phyloP scores from a whole-genome alignment of 441 rosid species.

The Gossypium laxum region DNA sequence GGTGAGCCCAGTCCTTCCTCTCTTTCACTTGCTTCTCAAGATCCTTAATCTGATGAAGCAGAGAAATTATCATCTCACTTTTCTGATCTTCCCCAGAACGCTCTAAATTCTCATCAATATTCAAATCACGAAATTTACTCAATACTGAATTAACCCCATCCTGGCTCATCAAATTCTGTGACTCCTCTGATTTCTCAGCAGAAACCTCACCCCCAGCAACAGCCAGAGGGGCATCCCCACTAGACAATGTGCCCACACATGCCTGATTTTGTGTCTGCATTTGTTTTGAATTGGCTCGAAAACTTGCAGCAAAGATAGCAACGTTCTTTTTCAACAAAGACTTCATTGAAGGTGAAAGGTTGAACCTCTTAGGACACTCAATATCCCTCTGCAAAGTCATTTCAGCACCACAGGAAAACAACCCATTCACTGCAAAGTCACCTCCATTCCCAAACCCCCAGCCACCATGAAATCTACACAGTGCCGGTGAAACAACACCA shows the following conservation, averaged over 20 bases:
- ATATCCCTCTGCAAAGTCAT: conserved; percentile 52
- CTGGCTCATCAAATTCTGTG: conserved; percentile 31
- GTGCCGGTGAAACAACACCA: conserved; percentile 46
- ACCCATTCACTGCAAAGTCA: conserved; percentile 44
- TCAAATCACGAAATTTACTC: conserved; percentile 63
- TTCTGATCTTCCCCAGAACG: conserved; percentile 47
- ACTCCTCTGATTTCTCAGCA: conserved; percentile 37
- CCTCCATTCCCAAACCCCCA: conserved; percentile 69
- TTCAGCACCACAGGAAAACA: conserved; percentile 36
- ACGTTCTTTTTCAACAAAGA: conserved; percentile 75
- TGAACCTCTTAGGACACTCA: conserved; percentile 73
- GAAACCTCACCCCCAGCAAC: conserved; percentile 24
- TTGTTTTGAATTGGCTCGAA: conserved; percentile 60
- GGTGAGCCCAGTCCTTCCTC: conserved; percentile 86
- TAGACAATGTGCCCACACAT: conserved; percentile 26
- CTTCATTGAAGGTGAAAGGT: conserved; percentile 75
- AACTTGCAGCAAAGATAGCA: conserved; percentile 77
- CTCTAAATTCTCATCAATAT: conserved; percentile 63
- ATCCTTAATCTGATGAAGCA: conserved; percentile 60
- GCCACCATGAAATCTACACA: conserved; percentile 75
- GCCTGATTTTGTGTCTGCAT: conserved; percentile 36
- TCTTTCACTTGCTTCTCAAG: conserved; percentile 68
- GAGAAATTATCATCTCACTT: conserved; percentile 57
- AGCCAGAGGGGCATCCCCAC: conserved; percentile 25
- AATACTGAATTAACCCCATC: conserved; percentile 47